These are phyloP conservation scores for Pseudoscleropodium purum DNA, from an alignment of 225 moss, liverwort and hornwort genomes.

Conservation along the genomic window DNA sequence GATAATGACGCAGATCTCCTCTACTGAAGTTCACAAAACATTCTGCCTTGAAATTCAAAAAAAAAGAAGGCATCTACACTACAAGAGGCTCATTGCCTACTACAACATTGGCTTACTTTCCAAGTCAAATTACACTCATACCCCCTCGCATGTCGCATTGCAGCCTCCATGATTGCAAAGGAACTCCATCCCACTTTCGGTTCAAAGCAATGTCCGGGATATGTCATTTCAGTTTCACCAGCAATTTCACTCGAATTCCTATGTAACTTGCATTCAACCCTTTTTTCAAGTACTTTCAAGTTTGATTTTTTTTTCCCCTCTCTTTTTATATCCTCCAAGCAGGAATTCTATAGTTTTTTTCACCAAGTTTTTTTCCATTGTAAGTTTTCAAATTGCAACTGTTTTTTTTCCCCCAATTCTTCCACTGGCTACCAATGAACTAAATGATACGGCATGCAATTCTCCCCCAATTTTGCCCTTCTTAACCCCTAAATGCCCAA, in stretches of 20 bases:
- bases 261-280: no score
- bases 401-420: no score
- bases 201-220: accelerated
- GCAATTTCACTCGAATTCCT: not conserved
- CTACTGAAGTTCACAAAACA: not conserved
- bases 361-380: no score
- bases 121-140: not conserved
- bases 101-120: not conserved
- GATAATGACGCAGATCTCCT: accelerated
- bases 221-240: not conserved
- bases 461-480: no score
- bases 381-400: no score
- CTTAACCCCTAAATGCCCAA: no score
- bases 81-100: not conserved
- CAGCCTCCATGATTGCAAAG: not conserved
- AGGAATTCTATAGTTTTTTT: no score
- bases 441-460: no score
- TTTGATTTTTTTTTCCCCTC: accelerated
- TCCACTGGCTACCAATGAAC: no score
- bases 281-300: not conserved
- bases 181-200: not conserved
- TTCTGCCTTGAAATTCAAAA: not conserved
- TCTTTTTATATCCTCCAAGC: no score
- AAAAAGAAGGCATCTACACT: not conserved
- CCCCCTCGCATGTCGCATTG: not conserved